These are phyloP conservation scores for Penicillium bovifimosum DNA, from an alignment of 495 filamentous ascomycete genomes.

Conservation along the genomic window DNA sequence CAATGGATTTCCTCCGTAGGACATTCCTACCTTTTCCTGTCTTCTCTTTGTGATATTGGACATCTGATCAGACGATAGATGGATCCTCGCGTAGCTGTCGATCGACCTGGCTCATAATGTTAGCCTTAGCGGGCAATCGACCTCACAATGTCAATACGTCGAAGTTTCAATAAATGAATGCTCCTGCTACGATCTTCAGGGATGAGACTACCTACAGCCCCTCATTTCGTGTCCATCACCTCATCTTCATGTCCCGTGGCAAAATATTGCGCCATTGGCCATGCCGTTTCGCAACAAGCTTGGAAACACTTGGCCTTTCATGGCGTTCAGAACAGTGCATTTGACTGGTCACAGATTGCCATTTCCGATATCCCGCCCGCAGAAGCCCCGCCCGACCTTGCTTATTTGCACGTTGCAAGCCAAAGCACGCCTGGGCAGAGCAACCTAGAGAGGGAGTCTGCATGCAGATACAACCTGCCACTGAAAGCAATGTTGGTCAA, in stretches of 20 bases:
- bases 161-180: too few species aligned
- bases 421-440: background rate
- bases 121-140: too few species aligned
- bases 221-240: background rate
- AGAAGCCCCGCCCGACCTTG: background rate
- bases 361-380: background rate
- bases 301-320: background rate
- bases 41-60: too few species aligned
- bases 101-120: too few species aligned
- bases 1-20: conserved; percentile 39
- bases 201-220: background rate
- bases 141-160: too few species aligned
- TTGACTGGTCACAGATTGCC: background rate
- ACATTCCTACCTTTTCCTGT: too few species aligned
- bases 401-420: background rate
- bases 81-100: too few species aligned
- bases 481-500: background rate
- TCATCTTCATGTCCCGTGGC: background rate
- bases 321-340: background rate
- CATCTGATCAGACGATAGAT: too few species aligned
- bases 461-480: background rate
- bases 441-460: background rate
- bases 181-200: too few species aligned
- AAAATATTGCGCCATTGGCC: conserved; percentile 5
- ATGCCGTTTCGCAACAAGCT: background rate